Evolutionary conservation across 2,329 filamentous ascomycete genomes (phyloP), one percentile per base, ranked within the genome.

Genomic region (Ramichloridium luteum): DNA sequence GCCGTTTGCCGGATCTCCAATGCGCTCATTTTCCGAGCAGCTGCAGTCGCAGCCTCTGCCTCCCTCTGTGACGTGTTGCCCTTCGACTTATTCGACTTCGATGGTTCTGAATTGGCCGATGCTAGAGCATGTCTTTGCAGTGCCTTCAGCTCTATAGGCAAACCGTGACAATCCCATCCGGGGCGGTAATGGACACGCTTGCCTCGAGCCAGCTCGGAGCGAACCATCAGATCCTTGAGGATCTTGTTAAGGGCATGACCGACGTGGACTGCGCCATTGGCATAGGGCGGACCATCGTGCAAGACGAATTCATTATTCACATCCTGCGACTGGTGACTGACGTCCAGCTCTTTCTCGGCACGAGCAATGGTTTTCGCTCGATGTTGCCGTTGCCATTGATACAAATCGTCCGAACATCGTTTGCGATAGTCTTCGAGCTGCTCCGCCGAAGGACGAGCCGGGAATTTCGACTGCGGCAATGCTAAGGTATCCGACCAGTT

Each of bases 201-300:
- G 12, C 83, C 90, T 50, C 78, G 70, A 38, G 81, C 74, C 38
- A 96, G 63, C 60, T 93, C 76, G 39, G 79, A 75, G 25, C 90
- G 74, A 46, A 85, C 68, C 39, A 93, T 82, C 49, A 96, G 81
- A 58, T 98, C 90, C 64, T 98, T 98, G 37, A 93, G 67, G 46
- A 96, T 79, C 61, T 98, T 98, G 60, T 98, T 98, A 52, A 98
- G 64, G 20, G 90, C 85, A 64, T 98, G 90, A 3, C 90, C 90
- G 38, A 92, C 75, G 51, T 98, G 90, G 6, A 98, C 70, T 27
- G 70, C 72, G 10, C 90, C 90, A 60, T 98, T 98, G 41, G 90
- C 90, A 55, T 96, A 98, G 0, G 90, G 90, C 0, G 90, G 90
- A 1, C 90, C 90, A 74, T 98, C 90, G 53, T 96, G 90, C 6